Evolutionary conservation across 2,329 filamentous ascomycete species (phyloP), one percentile per base, ranked within the genome.

Genomic region (Fusarium nygamai): DNA sequence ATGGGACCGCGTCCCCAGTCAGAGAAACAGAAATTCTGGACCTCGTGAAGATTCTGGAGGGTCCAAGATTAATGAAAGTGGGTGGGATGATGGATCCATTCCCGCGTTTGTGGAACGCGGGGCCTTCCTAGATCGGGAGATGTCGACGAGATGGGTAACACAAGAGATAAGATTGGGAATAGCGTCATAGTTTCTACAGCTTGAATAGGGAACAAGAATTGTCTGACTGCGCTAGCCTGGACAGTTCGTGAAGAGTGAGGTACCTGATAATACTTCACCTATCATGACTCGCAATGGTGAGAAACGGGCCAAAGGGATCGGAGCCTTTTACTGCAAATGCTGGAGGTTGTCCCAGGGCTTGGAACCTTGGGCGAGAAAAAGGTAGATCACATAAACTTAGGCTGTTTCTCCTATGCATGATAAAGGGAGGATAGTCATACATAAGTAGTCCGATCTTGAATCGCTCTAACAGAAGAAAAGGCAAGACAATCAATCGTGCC

Each of bases 61-160:
- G 50, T 51, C 64, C 38, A 67, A 63, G 46, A 29, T 48, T 48
- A 17, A 48, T 48, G 46, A 48, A 68, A 59, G 50, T 61, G 71
- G 71, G 56, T 64, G 71, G 67, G 56, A 69, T 61, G 41, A 69
- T 68, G 67, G 71, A 72, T 70, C 72, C 64, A 69, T 69, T 70
- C 68, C 64, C 62, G 53, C 43, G 53, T 53, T 47, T 69, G 68
- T 72, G 72, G 69, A 57, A 73, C 48, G 63, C 59, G 64, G 71
- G 71, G 57, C 38, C 41, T 39, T 61, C 53, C 71, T 71, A 57
- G 59, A 74, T 68, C 58, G 71, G 71, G 60, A 58, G 41, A 43
- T 56, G 39, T 59, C 33, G 56, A 73, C 66, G 62, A 74, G 71
- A 73, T 19, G 41, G 57, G 69, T 48, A 66, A 66, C 54, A 38